Evolutionary conservation across 2,329 filamentous ascomycete genomes (phyloP).

Genomic region (Alternaria solani): DNA sequence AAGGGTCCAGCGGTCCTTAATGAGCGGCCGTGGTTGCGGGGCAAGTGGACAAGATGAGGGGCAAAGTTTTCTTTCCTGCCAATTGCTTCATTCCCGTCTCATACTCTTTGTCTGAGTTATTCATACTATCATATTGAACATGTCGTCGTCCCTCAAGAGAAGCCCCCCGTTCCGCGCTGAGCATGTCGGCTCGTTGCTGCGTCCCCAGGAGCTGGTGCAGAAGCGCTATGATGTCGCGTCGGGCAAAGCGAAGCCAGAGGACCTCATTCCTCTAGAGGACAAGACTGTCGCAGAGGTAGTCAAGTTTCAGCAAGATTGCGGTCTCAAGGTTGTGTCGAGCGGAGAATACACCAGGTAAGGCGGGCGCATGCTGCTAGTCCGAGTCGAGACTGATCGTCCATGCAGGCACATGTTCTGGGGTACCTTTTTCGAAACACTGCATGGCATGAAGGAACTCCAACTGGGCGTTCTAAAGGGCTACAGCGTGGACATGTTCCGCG

Average conservation of each 20-base stretch:
- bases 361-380: not conserved
- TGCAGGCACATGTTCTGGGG: slow-evolving; percentile 63
- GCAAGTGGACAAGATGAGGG: slow-evolving; percentile 33
- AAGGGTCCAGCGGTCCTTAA: slow-evolving; percentile 21
- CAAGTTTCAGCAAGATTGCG: slow-evolving; percentile 68
- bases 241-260: slow-evolving; percentile 58
- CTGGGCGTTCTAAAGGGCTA: slow-evolving; percentile 55
- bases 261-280: slow-evolving; percentile 68
- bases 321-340: slow-evolving; percentile 70
- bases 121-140: slow-evolving; percentile 40
- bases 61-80: slow-evolving; percentile 19
- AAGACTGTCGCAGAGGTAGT: slow-evolving; percentile 71
- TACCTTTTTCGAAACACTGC: slow-evolving; percentile 63
- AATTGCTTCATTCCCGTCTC: slow-evolving; percentile 10
- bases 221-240: slow-evolving; percentile 61
- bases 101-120: slow-evolving; percentile 6
- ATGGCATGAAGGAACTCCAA: slow-evolving; percentile 63
- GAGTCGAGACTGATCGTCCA: slow-evolving; percentile 18
- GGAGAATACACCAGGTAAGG: slow-evolving; percentile 67
- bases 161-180: slow-evolving; percentile 73
- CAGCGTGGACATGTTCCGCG: slow-evolving; percentile 63
- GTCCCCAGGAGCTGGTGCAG: slow-evolving; percentile 68
- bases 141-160: slow-evolving; percentile 43
- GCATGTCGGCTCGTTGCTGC: slow-evolving; percentile 75
- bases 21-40: slow-evolving; percentile 31